Base-by-base conservation (phyloP, 2,329 filamentous ascomycete species). In the Exutisphaerella laricina region DNA sequence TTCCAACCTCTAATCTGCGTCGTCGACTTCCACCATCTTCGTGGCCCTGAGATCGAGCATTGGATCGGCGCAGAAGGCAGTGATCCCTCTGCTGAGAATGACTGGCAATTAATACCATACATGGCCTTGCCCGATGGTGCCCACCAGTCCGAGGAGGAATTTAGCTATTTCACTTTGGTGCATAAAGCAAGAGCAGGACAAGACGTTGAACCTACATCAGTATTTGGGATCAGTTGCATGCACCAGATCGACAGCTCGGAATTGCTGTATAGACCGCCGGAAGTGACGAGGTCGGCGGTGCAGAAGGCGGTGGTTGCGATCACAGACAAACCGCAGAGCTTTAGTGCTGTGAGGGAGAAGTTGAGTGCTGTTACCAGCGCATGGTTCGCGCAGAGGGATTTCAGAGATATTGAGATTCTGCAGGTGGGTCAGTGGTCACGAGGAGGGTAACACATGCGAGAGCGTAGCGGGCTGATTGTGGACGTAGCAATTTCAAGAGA, bases 231-330 rank as follows among this genome's bases (percentile, higher is more conserved):
- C 61, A 85, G 88, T 13, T 98, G 92, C 66, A 95, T 90, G 12
- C 79, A 90, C 46, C 92, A 97, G 69, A 77, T 98, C 59, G 86
- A 94, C 60, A 78, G 88, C 12, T 79, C 80, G 10, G 74, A 82
- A 57, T 73, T 98, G 50, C 76, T 88, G 53, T 80, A 86, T 60
- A 79, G 87, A 20, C 85, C 88, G 0, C 73, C 84, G 38, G 90
- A 97, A 45, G 92, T 98, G 39, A 98, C 92, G n/a, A 78, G 92
- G 49, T 95, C 88, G 47, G 96, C 92, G 1, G 92, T 98, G 30
- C 92, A 98, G 65, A 98, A 98, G 71, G 92, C 90, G 10, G 88
- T 98, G 3, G 90, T 98, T 33, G 88, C 95, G 42, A 88, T 98
- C 55, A 88, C 87, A 41, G 87, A 96, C 66, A 88, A 80, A 50